Base-by-base conservation (phyloP, 164 flowering plant genomes). In the Chimonanthus praecox region DNA sequence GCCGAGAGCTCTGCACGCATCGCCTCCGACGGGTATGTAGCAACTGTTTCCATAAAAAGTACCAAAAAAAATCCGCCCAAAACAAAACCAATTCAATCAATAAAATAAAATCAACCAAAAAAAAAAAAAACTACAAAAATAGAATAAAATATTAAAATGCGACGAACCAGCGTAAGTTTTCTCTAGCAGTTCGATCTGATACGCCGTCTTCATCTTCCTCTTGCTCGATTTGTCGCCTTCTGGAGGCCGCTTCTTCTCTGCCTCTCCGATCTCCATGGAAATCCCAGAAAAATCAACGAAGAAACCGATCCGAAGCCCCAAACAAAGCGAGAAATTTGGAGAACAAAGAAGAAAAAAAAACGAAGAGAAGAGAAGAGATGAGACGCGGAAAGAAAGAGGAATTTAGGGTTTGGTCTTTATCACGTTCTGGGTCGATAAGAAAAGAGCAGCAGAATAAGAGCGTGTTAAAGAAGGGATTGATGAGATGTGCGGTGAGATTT, bases 141-240 rank as follows among this genome's bases (percentile, higher is more conserved):
- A 47, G 46, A n/a, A 60, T 4, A 54, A 66, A 20, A 4, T 48
- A n/a, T n/a, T 10, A 13, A 13, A 13, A n/a, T 11, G 11, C 16
- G 6, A 76, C 87, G 33, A 64, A 94, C 98, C 82, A 10, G 95
- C 90, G 75, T 90, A 94, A 47, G 97, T 88, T 64, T 87, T 89
- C 81, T 94, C 98, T 11, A 94, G 88, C 50, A 87, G 76, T 72
- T 89, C 94, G 73, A 94, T 78, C 86, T 92, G 97, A 67, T 82
- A 76, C 77, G 98, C 86, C 43, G 97, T 90, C 84, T 94, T 94
- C 97, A 94, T 92, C 75, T 89, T 86, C 65, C 98, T 76, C 86
- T 94, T 94, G 4, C 88, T 83, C 86, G 47, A 58, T 70, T 71
- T 87, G 80, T n/a, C 83, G 76, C 44, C 74, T 77, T 77, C 82